Conservation (phyloP, 176 grass and related monocot genomes). For the Panicum miliaceum region DNA sequence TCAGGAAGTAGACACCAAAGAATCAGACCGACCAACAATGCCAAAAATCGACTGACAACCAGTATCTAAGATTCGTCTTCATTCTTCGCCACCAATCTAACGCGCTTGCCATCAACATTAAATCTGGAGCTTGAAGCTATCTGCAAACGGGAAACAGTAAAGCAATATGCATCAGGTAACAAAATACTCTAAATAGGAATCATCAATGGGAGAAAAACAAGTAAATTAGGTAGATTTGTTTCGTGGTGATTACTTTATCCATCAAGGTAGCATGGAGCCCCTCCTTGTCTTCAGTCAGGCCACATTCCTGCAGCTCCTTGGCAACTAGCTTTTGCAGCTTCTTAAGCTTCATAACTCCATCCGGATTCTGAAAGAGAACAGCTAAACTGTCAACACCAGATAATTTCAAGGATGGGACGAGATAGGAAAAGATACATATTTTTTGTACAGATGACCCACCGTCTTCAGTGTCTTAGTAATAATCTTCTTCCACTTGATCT, state of each 20-base stretch:
- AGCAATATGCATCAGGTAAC: neutral
- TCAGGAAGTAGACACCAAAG: neutral
- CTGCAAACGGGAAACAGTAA: slow-evolving; percentile 55
- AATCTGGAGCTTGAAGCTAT: slow-evolving; percentile 76
- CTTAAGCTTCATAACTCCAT: slow-evolving; percentile 81
- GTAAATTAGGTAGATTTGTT: slow-evolving; percentile 1
- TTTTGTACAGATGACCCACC: slow-evolving; percentile 39
- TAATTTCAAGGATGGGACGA: neutral
- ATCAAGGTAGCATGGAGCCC: slow-evolving; percentile 59
- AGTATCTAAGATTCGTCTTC: slow-evolving; percentile 39
- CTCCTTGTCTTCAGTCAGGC: slow-evolving; percentile 65
- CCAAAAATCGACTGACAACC: neutral
- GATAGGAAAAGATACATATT: neutral
- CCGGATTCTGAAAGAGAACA: slow-evolving; percentile 58
- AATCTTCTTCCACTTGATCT: slow-evolving; percentile 95
- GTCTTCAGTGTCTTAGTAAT: slow-evolving; percentile 65
- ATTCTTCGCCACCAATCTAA: slow-evolving; percentile 56
- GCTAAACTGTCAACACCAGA: slow-evolving; percentile 4
- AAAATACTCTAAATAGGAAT: neutral
- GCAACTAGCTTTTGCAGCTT: slow-evolving; percentile 77
- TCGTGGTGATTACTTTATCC: slow-evolving; percentile 61
- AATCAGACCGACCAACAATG: slow-evolving; percentile 31
- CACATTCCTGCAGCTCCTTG: slow-evolving; percentile 63
- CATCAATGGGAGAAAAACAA: neutral
- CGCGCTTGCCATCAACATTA: slow-evolving; percentile 66